Conservation (phyloP, 1,284 basidiomycete genomes). For the Mycosarcoma mackinlayi region DNA sequence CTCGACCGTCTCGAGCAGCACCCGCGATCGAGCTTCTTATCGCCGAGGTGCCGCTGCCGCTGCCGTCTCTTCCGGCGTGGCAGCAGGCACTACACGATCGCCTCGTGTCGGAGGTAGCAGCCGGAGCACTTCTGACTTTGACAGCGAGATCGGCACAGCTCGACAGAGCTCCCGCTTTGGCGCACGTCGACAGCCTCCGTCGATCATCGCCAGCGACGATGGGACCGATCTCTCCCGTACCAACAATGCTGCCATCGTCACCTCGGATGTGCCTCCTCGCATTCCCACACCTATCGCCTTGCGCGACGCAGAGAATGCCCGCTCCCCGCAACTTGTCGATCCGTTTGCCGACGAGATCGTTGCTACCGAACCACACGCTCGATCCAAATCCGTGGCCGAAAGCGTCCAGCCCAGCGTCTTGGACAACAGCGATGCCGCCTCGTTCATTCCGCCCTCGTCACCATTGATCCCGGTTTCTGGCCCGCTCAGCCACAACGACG, state of each 20-base stretch:
- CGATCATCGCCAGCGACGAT: conserved; percentile 33
- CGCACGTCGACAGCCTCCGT: conserved; percentile 27
- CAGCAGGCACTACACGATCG: conserved; percentile 12
- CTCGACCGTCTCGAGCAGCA: conserved; percentile 8
- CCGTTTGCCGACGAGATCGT: conserved; percentile 17
- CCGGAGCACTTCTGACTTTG: conserved; percentile 30
- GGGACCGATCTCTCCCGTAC: conserved; percentile 8
- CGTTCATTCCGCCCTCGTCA: conserved; percentile 36
- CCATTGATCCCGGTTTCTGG: conserved; percentile 50
- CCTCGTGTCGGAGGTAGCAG: conserved; percentile 22
- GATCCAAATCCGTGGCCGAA: conserved; percentile 41
- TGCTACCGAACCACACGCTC: conserved; percentile 13
- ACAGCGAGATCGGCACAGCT: conserved; percentile 37
- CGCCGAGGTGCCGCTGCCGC: conserved; percentile 31
- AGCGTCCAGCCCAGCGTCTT: conserved; percentile 48
- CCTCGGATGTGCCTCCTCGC: conserved; percentile 28
- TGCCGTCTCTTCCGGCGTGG: conserved; percentile 29
- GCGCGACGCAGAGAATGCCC: conserved; percentile 45
- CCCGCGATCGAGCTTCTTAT: conserved; percentile 14
- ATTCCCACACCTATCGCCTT: conserved; percentile 37
- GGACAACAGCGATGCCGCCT: conserved; percentile 39
- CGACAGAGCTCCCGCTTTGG: conserved; percentile 12
- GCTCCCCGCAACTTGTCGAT: conserved; percentile 46
- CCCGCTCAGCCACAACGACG: conserved; percentile 49
- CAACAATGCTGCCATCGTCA: background rate